Conservation (phyloP, 225 moss, liverwort and hornwort genomes). For the Polytrichum formosum region DNA sequence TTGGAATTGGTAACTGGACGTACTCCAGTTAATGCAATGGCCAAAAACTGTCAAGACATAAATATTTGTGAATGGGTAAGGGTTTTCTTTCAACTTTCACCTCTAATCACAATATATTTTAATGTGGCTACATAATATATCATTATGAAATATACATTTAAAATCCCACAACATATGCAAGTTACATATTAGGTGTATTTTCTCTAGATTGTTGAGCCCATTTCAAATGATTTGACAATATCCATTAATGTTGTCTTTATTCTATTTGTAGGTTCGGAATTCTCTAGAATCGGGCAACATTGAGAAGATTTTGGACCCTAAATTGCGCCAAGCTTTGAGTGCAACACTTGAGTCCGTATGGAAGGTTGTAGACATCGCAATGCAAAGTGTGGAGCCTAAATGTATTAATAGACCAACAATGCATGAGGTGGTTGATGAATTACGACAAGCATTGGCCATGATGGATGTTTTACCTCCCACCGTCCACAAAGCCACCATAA, state of each 20-base stretch:
- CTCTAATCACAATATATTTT: neutral
- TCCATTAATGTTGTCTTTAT: too few species aligned
- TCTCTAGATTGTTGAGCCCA: neutral
- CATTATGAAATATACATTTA: neutral
- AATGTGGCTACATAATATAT: neutral
- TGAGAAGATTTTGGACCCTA: slow-evolving; percentile 2
- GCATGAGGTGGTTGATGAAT: neutral
- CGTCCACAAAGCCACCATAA: too few species aligned
- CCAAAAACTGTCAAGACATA: neutral
- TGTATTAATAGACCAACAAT: neutral
- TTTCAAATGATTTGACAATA: neutral
- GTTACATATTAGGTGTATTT: neutral
- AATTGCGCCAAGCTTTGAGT: neutral
- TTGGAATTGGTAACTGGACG: slow-evolving; percentile 24
- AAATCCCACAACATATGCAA: neutral
- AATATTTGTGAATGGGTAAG: neutral
- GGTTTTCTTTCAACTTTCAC: neutral
- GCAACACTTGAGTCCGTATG: slow-evolving; percentile 20
- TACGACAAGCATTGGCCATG: neutral
- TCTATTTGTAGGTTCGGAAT: neutral
- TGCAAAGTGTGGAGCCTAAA: slow-evolving; percentile 4
- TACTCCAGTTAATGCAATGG: neutral
- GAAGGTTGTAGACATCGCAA: slow-evolving; percentile 22
- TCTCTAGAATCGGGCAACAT: neutral
- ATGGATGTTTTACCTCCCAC: too few species aligned